These are phyloP conservation scores for Melastoma malabathricum DNA, from an alignment of 345 rosid genomes.

Conservation along the genomic window DNA sequence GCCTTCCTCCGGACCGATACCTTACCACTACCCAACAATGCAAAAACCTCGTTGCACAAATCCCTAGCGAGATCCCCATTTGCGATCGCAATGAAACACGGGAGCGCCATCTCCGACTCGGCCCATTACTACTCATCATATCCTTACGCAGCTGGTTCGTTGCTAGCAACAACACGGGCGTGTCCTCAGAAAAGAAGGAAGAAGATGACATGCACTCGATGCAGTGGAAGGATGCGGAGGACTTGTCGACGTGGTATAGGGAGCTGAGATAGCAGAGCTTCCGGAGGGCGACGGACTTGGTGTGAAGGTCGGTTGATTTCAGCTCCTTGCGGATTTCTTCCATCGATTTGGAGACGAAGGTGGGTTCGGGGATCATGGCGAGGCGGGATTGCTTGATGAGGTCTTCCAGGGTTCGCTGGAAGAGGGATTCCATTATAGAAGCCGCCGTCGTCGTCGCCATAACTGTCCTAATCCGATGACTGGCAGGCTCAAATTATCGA, in stretches of 20 bases:
- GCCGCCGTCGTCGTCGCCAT: conserved; percentile 3
- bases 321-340: conserved; percentile 91
- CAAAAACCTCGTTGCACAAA: conserved; percentile 71
- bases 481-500: no score
- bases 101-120: conserved; percentile 31
- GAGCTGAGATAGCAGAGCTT: conserved; percentile 77
- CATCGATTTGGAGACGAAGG: conserved; percentile 50
- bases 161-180: conserved; percentile 68
- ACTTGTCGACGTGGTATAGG: conserved; percentile 61
- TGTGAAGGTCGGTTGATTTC: conserved; percentile 63
- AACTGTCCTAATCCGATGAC: no score
- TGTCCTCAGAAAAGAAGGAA: conserved; percentile 63
- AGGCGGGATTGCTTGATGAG: conserved; percentile 73
- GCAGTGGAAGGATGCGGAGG: conserved; percentile 84
- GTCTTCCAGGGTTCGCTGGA: conserved; percentile 15
- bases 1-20: conserved; percentile 62
- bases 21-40: conserved; percentile 55
- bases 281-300: conserved; percentile 77
- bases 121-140: no score
- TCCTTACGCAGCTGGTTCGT: conserved; percentile 72
- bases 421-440: conserved; percentile 64
- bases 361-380: conserved; percentile 38
- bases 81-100: conserved; percentile 63
- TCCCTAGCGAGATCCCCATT: conserved; percentile 80
- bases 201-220: conserved; percentile 69